phyloP scores from a whole-genome alignment of 2,329 filamentous ascomycete species.

The Didymella pomorum region DNA sequence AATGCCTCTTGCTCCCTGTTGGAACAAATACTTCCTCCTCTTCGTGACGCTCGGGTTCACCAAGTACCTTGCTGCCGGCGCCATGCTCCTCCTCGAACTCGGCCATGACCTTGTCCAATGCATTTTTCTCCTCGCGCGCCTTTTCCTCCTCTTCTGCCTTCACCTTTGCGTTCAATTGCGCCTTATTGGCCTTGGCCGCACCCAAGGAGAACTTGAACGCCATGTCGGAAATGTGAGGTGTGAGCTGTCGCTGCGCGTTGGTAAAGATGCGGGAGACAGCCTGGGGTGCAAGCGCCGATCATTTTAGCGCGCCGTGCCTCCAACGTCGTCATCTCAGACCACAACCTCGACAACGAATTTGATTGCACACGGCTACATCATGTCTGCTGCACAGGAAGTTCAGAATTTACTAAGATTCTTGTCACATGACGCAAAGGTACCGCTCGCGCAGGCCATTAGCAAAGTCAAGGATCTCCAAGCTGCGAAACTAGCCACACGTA shows the following conservation, averaged over 20 bases:
- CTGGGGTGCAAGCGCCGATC: conserved; percentile 21
- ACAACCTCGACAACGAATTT: not conserved
- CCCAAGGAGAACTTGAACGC: conserved; percentile 43
- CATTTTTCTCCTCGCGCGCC: conserved; percentile 42
- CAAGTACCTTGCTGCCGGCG: conserved; percentile 34
- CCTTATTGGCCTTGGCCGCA: conserved; percentile 35
- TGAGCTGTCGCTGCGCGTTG: conserved; percentile 5
- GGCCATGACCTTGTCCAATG: conserved; percentile 43
- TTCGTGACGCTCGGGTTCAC: conserved; percentile 32
- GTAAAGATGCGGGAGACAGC: conserved; percentile 5
- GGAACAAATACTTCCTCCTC: conserved; percentile 39
- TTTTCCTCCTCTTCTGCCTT: conserved; percentile 45
- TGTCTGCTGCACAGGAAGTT: conserved; percentile 50
- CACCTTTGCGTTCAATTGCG: conserved; percentile 36
- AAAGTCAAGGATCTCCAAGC: conserved; percentile 64
- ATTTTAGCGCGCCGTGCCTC: conserved; percentile 25
- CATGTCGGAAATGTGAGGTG: conserved; percentile 28
- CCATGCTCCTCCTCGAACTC: conserved; percentile 44
- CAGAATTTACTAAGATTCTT: conserved; percentile 64
- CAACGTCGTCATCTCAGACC: conserved; percentile 3
- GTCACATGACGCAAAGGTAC: conserved; percentile 65
- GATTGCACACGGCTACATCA: conserved; percentile 16
- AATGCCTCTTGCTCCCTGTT: conserved; percentile 42
- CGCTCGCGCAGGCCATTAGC: conserved; percentile 62
- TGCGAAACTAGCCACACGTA: conserved; percentile 61